Conservation (phyloP, 2,329 filamentous ascomycete species). For the Emericellopsis atlantica region DNA sequence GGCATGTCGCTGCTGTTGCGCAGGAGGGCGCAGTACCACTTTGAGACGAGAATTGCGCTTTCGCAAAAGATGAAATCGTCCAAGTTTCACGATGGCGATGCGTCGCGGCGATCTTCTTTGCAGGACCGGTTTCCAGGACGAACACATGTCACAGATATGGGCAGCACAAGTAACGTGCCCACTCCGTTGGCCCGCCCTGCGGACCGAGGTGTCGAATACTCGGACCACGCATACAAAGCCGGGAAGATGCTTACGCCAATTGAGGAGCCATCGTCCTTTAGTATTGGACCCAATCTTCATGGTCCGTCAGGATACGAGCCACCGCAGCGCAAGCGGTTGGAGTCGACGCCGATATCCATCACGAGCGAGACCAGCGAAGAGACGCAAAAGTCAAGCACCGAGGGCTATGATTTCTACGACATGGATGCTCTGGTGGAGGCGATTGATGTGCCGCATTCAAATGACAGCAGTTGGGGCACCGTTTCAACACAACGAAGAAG, state of each 20-base stretch:
- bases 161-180: constrained; percentile 49
- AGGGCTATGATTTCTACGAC: constrained; percentile 56
- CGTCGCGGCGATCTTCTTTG: constrained; percentile 20
- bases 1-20: constrained; percentile 40
- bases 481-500: no score
- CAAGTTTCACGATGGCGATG: constrained; percentile 19
- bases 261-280: constrained; percentile 35
- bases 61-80: constrained; percentile 16
- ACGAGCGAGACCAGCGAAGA: constrained; percentile 33
- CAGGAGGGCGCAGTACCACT: constrained; percentile 43
- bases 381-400: constrained; percentile 37
- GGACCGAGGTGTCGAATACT: constrained; percentile 15
- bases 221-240: constrained; percentile 13
- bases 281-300: constrained; percentile 33
- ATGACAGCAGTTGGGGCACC: constrained; percentile 10
- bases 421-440: constrained; percentile 37
- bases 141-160: constrained; percentile 39
- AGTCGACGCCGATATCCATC: constrained; percentile 38
- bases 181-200: constrained; percentile 46
- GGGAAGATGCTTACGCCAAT: constrained; percentile 32
- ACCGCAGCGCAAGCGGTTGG: constrained; percentile 29
- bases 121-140: constrained; percentile 15
- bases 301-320: constrained; percentile 14
- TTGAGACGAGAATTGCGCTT: constrained; percentile 31
- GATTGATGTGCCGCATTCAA: constrained; percentile 35